Conservation (phyloP, 2,329 filamentous ascomycete genomes). For the Botrytis hyacinthi region DNA sequence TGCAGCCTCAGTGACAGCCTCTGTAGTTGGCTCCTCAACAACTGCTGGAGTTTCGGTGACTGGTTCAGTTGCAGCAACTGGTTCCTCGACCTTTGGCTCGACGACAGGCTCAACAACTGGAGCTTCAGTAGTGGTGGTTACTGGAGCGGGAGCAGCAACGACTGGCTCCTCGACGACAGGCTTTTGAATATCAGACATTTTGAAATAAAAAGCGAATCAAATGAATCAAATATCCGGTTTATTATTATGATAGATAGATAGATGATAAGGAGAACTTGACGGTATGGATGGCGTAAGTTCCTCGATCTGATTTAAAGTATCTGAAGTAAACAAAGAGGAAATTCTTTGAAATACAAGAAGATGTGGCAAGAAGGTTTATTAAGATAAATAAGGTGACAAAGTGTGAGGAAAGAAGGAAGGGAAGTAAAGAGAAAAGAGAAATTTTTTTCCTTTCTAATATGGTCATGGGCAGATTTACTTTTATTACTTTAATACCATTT, state of each 20-base stretch:
- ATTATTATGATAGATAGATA: conserved; percentile 28
- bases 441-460: conserved; percentile 16
- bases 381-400: conserved; percentile 5
- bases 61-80: conserved; percentile 35
- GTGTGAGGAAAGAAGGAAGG: conserved; percentile 9
- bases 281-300: conserved; percentile 29
- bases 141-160: conserved; percentile 36
- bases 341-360: conserved; percentile 6
- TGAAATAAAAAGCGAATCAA: conserved; percentile 31
- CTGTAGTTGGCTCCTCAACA: conserved; percentile 33
- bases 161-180: conserved; percentile 52
- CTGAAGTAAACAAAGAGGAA: conserved; percentile 13
- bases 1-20: conserved; percentile 56
- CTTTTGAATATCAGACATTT: conserved; percentile 67
- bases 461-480: conserved; percentile 18
- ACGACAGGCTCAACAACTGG: conserved; percentile 48
- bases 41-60: conserved; percentile 43
- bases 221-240: conserved; percentile 13
- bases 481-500: conserved; percentile 10
- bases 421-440: background rate
- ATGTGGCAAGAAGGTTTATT: conserved; percentile 9
- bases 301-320: conserved; percentile 2
- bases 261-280: conserved; percentile 23
- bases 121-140: conserved; percentile 24
- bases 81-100: conserved; percentile 41